Evolutionary conservation across 2,329 filamentous ascomycete genomes (phyloP).

Genomic region (Curvularia hawaiiensis): DNA sequence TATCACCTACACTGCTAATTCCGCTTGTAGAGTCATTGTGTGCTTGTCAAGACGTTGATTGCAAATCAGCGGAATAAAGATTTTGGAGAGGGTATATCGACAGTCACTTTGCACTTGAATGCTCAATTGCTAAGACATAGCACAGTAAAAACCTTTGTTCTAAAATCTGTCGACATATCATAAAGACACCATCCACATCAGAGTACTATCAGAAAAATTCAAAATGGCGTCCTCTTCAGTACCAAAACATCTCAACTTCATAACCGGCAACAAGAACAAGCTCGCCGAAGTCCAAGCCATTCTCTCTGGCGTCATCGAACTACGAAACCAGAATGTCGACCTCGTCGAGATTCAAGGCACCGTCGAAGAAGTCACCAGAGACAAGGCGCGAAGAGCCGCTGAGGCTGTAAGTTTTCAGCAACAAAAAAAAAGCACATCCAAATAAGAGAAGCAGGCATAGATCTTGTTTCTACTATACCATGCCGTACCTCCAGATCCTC

Average conservation of each 20-base stretch:
- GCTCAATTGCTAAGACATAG: background rate
- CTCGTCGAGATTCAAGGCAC: conserved; percentile 90
- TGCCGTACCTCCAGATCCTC: background rate
- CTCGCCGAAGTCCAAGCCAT: conserved; percentile 85
- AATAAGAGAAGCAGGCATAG: background rate
- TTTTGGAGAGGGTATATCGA: background rate
- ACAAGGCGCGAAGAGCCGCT: conserved; percentile 85
- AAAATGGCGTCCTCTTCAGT: conserved; percentile 24
- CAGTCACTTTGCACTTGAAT: background rate
- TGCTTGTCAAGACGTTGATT: conserved; percentile 10
- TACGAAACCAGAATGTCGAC: conserved; percentile 77
- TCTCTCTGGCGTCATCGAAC: conserved; percentile 70
- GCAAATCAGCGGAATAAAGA: background rate
- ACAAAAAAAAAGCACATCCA: too few relatives aligned
- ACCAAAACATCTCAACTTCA: conserved; percentile 77
- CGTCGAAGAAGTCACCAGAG: conserved; percentile 86
- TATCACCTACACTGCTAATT: conserved; percentile 12
- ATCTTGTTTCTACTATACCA: background rate
- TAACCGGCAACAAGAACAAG: conserved; percentile 96
- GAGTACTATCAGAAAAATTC: background rate
- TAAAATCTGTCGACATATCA: background rate
- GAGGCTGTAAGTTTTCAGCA: conserved; percentile 63
- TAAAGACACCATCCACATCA: background rate
- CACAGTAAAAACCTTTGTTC: background rate
- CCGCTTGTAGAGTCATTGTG: conserved; percentile 19